A percentile compares a stretch with the other conserved stretches of the same genome.
Conservation (phyloP, 441 rosid species). For the Isatis lusitanica region DNA sequence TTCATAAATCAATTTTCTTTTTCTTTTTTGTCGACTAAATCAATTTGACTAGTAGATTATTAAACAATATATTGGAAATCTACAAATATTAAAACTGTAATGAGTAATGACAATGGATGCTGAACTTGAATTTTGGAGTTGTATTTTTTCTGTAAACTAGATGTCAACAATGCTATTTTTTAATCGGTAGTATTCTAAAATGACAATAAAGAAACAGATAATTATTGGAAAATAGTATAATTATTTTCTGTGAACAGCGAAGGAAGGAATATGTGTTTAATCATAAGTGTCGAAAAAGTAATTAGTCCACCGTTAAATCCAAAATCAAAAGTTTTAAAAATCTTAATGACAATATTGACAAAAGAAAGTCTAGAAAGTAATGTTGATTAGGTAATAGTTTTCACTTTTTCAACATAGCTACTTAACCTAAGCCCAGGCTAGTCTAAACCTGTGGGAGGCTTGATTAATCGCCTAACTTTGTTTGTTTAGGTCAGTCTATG, state of each 20-base stretch:
- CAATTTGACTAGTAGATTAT: too few relatives aligned
- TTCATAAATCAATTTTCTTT: not conserved
- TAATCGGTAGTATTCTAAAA: too few relatives aligned
- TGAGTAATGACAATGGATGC: too few relatives aligned
- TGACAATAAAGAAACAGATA: too few relatives aligned
- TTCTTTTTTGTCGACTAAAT: too few relatives aligned
- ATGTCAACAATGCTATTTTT: too few relatives aligned
- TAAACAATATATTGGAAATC: not conserved
- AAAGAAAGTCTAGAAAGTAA: not conserved
- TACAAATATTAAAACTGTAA: too few relatives aligned
- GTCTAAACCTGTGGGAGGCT: constrained; percentile 22
- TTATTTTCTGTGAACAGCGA: too few relatives aligned
- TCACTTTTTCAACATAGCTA: not conserved
- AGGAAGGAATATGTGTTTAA: not conserved
- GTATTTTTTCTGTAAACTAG: too few relatives aligned
- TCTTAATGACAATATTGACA: not conserved
- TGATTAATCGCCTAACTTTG: constrained; percentile 4
- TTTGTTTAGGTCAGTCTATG: constrained; percentile 1
- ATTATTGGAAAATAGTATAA: not conserved
- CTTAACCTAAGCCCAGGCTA: not conserved
- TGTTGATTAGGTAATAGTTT: not conserved
- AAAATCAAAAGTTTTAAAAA: not conserved
- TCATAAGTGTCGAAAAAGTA: not conserved
- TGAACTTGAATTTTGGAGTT: too few relatives aligned
- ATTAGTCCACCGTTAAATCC: not conserved